Evolutionary conservation across 768 basidiomycete genomes (phyloP).

Genomic region (Agrocybe pediades): DNA sequence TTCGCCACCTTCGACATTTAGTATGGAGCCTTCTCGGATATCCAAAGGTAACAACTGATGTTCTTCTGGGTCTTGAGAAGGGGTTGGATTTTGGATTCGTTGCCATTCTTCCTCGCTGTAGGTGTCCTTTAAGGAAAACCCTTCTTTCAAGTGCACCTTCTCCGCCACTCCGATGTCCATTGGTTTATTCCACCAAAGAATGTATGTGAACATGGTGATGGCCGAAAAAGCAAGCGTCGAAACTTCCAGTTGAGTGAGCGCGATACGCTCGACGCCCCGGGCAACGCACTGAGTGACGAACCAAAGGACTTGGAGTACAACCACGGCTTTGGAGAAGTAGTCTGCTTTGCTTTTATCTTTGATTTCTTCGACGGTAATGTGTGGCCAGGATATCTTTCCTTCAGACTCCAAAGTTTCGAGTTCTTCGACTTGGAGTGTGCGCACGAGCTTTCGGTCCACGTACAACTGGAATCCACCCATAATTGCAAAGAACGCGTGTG

Average conservation of each 20-base stretch:
- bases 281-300: constrained; percentile 32
- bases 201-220: constrained; percentile 30
- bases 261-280: constrained; percentile 22
- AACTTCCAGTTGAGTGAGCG: constrained; percentile 36
- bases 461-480: constrained; percentile 23
- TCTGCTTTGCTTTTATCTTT: constrained; percentile 34
- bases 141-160: constrained; percentile 3
- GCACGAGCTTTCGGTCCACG: constrained; percentile 18
- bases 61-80: background rate
- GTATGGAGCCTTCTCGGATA: too few relatives aligned
- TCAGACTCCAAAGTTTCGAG: constrained; percentile 12
- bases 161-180: constrained; percentile 24
- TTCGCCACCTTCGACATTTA: too few relatives aligned
- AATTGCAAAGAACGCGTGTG: constrained; percentile 18
- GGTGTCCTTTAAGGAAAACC: background rate
- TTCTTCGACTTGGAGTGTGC: constrained; percentile 1
- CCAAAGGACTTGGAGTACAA: constrained; percentile 34
- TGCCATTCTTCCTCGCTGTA: background rate
- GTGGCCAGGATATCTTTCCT: constrained; percentile 15
- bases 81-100: background rate
- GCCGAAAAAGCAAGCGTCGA: constrained; percentile 33
- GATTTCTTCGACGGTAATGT: constrained; percentile 20
- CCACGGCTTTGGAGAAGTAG: constrained; percentile 32
- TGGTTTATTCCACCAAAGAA: constrained; percentile 42
- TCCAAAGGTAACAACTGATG: too few relatives aligned